A percentile compares a stretch with the other conserved stretches of the same genome.
Evolutionary conservation across 148 eudicot species (phyloP).

Genomic region (Dysphania ambrosioides): DNA sequence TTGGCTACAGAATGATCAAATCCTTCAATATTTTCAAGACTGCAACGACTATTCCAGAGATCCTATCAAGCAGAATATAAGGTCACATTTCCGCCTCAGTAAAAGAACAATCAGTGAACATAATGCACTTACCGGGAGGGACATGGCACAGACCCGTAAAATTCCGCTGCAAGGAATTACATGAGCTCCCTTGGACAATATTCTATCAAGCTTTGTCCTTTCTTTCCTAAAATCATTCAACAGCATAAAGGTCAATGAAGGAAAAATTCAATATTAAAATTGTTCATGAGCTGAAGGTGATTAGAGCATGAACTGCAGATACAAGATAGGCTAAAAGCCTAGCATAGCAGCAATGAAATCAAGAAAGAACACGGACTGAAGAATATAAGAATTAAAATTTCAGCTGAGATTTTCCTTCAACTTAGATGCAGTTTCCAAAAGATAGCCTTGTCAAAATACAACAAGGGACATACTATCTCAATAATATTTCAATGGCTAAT

Average conservation of each 20-base stretch:
- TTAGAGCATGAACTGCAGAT: constrained; percentile 1
- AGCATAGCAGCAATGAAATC: background rate
- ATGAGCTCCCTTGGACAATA: constrained; percentile 54
- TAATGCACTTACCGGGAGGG: constrained; percentile 63
- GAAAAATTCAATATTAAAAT: background rate
- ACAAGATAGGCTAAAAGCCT: background rate
- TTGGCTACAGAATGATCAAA: constrained; percentile 71
- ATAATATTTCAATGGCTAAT: too few relatives aligned
- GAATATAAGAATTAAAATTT: too few relatives aligned
- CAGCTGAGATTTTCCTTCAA: background rate
- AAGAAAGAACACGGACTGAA: too few relatives aligned
- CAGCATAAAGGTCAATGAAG: background rate
- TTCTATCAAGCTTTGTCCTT: constrained; percentile 55
- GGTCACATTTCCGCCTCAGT: constrained; percentile 9
- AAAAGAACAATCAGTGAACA: background rate
- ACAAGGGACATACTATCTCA: too few relatives aligned
- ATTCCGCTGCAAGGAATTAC: constrained; percentile 80
- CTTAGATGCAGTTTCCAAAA: too few relatives aligned
- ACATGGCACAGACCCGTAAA: constrained; percentile 76
- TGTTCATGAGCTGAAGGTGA: constrained; percentile 5
- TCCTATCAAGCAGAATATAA: constrained; percentile 41
- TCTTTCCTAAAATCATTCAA: constrained; percentile 55
- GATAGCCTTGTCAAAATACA: too few relatives aligned
- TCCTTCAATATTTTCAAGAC: constrained; percentile 69
- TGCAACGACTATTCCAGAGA: constrained; percentile 79